Conservation (phyloP, 202 grass and related monocot genomes). For the Eragrostis tef region DNA sequence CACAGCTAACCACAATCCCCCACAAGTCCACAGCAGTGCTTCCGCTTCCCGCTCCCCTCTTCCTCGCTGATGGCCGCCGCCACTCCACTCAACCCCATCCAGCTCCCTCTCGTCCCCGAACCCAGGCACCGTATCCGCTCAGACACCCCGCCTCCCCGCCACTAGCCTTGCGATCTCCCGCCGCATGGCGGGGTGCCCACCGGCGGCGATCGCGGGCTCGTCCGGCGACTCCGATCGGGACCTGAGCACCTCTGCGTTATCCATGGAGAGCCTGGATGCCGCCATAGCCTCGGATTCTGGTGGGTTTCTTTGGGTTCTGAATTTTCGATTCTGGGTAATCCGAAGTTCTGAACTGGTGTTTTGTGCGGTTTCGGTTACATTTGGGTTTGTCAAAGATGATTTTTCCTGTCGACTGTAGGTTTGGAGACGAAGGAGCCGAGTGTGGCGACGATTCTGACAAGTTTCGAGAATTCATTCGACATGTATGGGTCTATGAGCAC, state of each 20-base stretch:
- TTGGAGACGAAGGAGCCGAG: conserved; percentile 68
- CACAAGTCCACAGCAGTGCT: neutral
- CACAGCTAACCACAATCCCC: neutral
- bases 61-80: conserved; percentile 41
- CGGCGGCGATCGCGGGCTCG: conserved; percentile 37
- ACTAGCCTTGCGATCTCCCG: conserved; percentile 31
- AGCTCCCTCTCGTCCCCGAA: neutral
- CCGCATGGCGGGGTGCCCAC: conserved; percentile 37
- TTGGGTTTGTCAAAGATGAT: neutral
- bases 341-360: neutral
- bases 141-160: neutral
- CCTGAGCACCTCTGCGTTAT: conserved; percentile 42
- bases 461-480: conserved; percentile 88
- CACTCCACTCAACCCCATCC: conserved; percentile 3
- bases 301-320: conserved; percentile 28
- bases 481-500: conserved; percentile 80
- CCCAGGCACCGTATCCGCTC: neutral
- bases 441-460: conserved; percentile 78
- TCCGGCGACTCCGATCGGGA: conserved; percentile 42
- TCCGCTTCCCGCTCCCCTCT: conserved; percentile 18
- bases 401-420: conserved; percentile 29
- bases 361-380: conserved; percentile 1
- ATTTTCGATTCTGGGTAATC: neutral
- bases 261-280: neutral
- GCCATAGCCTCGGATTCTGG: conserved; percentile 26